Evolutionary conservation across 2,329 filamentous ascomycete species (phyloP).

Genomic region (Aureobasidium pullulans): DNA sequence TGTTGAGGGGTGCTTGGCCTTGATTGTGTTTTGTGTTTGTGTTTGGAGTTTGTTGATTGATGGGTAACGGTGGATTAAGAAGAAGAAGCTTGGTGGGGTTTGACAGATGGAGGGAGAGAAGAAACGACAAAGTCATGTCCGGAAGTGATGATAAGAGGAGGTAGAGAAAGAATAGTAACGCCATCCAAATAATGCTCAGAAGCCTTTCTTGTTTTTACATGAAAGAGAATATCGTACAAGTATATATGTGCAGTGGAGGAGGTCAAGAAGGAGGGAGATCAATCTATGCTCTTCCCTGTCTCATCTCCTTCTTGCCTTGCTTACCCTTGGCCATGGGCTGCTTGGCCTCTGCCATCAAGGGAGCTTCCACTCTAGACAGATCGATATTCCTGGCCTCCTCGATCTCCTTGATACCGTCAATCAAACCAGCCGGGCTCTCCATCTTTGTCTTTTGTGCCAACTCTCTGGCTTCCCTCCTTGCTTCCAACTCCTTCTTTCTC

Average conservation of each 20-base stretch:
- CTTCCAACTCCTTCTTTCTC: slow-evolving; percentile 58
- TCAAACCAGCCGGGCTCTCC: slow-evolving; percentile 24
- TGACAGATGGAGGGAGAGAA: too few species aligned
- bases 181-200: neutral
- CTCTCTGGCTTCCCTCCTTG: slow-evolving; percentile 46
- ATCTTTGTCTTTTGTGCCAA: slow-evolving; percentile 49
- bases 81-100: too few species aligned
- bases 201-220: neutral
- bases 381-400: slow-evolving; percentile 19
- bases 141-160: too few species aligned
- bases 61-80: neutral
- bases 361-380: slow-evolving; percentile 21
- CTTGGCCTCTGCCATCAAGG: slow-evolving; percentile 26
- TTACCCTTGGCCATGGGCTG: slow-evolving; percentile 23
- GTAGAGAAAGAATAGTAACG: neutral
- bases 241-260: neutral
- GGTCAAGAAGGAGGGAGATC: neutral
- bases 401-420: slow-evolving; percentile 16
- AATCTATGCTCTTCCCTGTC: slow-evolving; percentile 1
- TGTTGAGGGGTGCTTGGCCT: slow-evolving; percentile 16
- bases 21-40: neutral
- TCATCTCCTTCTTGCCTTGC: slow-evolving; percentile 21
- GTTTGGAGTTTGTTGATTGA: neutral
- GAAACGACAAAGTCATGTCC: too few species aligned
- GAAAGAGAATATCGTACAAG: slow-evolving; percentile 3